phyloP scores from a whole-genome alignment of 1,284 basidiomycete species.

The Golubevia pallescens region DNA sequence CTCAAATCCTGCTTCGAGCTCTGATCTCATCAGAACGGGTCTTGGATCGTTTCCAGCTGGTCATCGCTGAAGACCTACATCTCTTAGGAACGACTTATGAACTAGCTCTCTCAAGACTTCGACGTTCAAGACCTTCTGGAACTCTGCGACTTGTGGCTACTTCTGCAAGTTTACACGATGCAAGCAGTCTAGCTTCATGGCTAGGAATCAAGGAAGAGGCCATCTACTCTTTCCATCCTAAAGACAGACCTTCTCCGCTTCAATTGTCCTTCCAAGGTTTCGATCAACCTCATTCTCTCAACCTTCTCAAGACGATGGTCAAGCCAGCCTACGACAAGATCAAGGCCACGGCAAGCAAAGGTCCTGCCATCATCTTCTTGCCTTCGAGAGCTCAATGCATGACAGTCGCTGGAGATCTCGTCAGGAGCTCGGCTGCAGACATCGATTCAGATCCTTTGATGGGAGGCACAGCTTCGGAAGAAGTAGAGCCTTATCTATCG shows the following conservation, averaged over 20 bases:
- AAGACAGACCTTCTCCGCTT: slow-evolving; percentile 82
- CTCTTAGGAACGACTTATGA: slow-evolving; percentile 84
- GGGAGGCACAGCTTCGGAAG: slow-evolving; percentile 69
- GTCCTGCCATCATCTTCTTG: slow-evolving; percentile 80
- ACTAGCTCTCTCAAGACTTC: slow-evolving; percentile 73
- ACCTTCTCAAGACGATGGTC: slow-evolving; percentile 87
- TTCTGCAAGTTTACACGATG: slow-evolving; percentile 79
- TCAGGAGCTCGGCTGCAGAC: slow-evolving; percentile 82
- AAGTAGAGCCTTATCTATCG: slow-evolving; percentile 72
- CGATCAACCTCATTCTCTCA: slow-evolving; percentile 82
- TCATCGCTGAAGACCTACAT: slow-evolving; percentile 86
- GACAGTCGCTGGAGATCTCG: slow-evolving; percentile 79
- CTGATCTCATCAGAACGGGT: slow-evolving; percentile 41
- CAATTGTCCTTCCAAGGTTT: slow-evolving; percentile 77
- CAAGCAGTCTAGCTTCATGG: slow-evolving; percentile 82
- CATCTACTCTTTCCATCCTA: slow-evolving; percentile 80
- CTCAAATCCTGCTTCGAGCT: slow-evolving; percentile 54
- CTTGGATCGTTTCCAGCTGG: slow-evolving; percentile 70
- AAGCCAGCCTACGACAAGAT: slow-evolving; percentile 78
- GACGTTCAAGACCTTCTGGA: slow-evolving; percentile 71
- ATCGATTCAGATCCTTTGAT: slow-evolving; percentile 74
- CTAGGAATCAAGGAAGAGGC: slow-evolving; percentile 74
- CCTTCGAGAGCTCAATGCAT: slow-evolving; percentile 83
- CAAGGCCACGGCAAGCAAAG: slow-evolving; percentile 68
- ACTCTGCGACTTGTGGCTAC: slow-evolving; percentile 78